These are phyloP conservation scores for Blastobotrys peoriensis DNA, from an alignment of 805 yeast species.

Conservation along the genomic window DNA sequence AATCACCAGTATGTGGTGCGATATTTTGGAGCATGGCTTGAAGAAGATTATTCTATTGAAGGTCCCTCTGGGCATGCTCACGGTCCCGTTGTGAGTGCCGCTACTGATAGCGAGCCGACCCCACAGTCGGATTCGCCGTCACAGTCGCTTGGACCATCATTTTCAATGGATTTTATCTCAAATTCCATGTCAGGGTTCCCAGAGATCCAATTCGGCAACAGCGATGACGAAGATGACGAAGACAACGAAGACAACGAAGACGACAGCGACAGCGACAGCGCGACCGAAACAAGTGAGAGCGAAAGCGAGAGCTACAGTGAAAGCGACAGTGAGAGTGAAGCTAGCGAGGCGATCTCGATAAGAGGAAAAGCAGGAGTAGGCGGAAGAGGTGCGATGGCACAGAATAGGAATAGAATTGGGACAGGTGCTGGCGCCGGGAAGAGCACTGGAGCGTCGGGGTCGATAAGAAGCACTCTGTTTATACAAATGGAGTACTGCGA, in stretches of 20 bases:
- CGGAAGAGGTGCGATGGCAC: not conserved
- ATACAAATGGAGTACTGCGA: slow-evolving; percentile 99
- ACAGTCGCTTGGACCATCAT: slow-evolving; percentile 13
- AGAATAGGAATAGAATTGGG: slow-evolving; percentile 6
- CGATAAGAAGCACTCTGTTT: slow-evolving; percentile 61
- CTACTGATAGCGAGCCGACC: slow-evolving; percentile 2
- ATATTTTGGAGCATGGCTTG: slow-evolving; percentile 97
- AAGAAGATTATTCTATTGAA: slow-evolving; percentile 47
- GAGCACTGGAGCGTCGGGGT: not conserved
- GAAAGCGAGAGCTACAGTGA: slow-evolving; percentile 7
- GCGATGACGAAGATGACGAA: slow-evolving; percentile 15
- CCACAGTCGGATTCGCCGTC: slow-evolving; percentile 5
- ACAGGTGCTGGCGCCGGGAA: slow-evolving; percentile 1
- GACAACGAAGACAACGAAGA: slow-evolving; percentile 12
- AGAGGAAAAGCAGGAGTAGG: slow-evolving; percentile 1
- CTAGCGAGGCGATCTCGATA: slow-evolving; percentile 8
- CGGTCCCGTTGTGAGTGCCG: not conserved
- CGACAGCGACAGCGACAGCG: slow-evolving; percentile 7
- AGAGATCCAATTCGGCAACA: slow-evolving; percentile 22
- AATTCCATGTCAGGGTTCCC: slow-evolving; percentile 21
- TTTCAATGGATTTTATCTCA: slow-evolving; percentile 24
- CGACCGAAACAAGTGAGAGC: slow-evolving; percentile 4
- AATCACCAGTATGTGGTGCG: slow-evolving; percentile 95
- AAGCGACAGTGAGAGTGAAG: not conserved
- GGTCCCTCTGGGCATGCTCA: slow-evolving; percentile 26